Evolutionary conservation across 352 stramenopile genomes (phyloP), one percentile per base, ranked within the genome.

Genomic region (Chrysophaeum taylorii): DNA sequence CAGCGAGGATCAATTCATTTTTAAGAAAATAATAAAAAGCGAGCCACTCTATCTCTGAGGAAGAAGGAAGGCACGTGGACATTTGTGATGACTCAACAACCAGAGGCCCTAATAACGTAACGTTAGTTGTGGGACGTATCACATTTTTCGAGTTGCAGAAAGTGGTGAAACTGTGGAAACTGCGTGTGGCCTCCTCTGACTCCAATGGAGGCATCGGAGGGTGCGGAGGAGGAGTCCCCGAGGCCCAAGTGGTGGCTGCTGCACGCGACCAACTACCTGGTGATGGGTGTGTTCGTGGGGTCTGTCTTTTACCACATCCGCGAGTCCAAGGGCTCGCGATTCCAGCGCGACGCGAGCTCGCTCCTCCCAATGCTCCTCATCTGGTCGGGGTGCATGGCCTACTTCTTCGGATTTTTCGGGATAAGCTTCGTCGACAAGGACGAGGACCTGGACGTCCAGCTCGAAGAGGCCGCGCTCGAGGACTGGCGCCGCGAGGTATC

Each of bases 351-450:
- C 71, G 77, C 75, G 1, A 69, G 70, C 45, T 70, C 73, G 25
- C 60, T 87, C 39, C 68, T 87, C 21, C 71, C 78, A 37, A 86
- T 87, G 63, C 71, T 89, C 33, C 64, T 83, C 23, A 76, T 83
- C 35, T 89, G 84, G 83, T 83, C 64, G 64, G 63, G 80, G 18
- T 89, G 81, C 76, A 71, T 92, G 42, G 82, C 77, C 64, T 92
- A 90, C 78, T 92, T 92, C 71, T 89, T 92, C 71, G 86, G 84
- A 25, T 92, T 92, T 73, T 92, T 90, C 78, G 86, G 86, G 41
- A 85, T 92, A 52, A 83, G 73, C 39, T 92, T 92, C 68, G 74
- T 92, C 31, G 81, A 92, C 71, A 71, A 82, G 23, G 81, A 85
- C 69, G 84, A 78, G 68, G 57, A 66, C 57, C 57, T 72, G 50